A percentile compares a stretch with the other conserved stretches of the same genome.
Evolutionary conservation across 164 flowering plant species (phyloP).

Genomic region (Chimonanthus praecox): DNA sequence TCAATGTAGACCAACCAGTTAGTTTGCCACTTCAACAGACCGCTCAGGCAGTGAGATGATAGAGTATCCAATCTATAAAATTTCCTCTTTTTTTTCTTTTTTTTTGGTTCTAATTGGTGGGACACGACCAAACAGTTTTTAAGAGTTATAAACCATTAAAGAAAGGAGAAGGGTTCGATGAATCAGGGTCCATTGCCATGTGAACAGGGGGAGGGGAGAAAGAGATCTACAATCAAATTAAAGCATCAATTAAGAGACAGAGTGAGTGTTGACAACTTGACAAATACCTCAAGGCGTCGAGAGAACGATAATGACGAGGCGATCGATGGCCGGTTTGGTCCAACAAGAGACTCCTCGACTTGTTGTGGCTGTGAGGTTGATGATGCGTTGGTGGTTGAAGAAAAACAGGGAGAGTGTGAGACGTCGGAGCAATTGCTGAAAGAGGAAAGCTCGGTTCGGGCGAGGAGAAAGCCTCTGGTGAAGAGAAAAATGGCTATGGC

Average conservation of each 20-base stretch:
- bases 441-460: constrained; percentile 84
- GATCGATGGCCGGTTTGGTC: constrained; percentile 74
- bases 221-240: no score
- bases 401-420: constrained; percentile 51
- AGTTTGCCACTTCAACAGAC: no score
- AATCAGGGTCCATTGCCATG: no score
- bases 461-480: constrained; percentile 81
- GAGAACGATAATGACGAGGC: constrained; percentile 73
- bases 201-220: neutral
- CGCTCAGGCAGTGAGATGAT: no score
- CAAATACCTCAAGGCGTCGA: constrained; percentile 77
- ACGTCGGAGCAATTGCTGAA: constrained; percentile 68
- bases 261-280: neutral
- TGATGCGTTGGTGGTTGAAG: constrained; percentile 3
- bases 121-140: no score
- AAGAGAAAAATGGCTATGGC: constrained; percentile 57
- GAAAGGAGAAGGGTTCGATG: neutral
- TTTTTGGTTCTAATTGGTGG: no score
- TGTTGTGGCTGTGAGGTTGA: constrained; percentile 8
- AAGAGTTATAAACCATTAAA: no score
- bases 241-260: no score
- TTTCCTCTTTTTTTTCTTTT: no score
- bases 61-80: no score
- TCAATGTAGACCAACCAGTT: no score
- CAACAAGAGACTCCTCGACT: constrained; percentile 34